Conservation (phyloP, 2,329 filamentous ascomycete species). For the Plectosphaerella plurivora region DNA sequence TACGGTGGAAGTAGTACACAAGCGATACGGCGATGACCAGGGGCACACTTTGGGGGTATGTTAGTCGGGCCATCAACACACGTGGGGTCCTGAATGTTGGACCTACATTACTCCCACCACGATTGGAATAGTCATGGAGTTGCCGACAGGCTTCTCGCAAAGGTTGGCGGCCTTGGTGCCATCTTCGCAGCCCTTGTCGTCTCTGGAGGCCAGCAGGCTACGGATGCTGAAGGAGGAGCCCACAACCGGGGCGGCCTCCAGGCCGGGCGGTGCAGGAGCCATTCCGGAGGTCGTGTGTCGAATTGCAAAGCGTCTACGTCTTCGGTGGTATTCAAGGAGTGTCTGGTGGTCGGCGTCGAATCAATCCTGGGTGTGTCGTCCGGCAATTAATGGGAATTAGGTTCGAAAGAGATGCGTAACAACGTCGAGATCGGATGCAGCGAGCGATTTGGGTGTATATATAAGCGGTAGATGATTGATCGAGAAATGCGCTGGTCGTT, state of each 20-base stretch:
- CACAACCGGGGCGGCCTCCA: neutral
- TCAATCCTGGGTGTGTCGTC: neutral
- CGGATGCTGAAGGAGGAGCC: neutral
- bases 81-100: neutral
- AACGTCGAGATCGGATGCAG: no score
- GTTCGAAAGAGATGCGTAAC: no score
- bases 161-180: constrained; percentile 24
- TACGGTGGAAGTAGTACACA: constrained; percentile 73
- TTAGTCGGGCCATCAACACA: constrained; percentile 10
- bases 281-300: neutral
- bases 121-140: constrained; percentile 59
- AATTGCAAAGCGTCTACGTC: neutral
- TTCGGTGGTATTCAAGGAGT: neutral
- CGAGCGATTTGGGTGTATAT: no score
- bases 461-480: no score
- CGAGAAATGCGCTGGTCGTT: neutral
- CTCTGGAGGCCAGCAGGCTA: neutral
- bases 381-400: neutral
- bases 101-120: constrained; percentile 68
- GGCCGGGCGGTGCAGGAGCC: neutral
- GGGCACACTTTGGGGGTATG: constrained; percentile 59
- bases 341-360: neutral
- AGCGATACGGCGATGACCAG: constrained; percentile 61
- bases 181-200: neutral
- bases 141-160: constrained; percentile 57